phyloP scores from a whole-genome alignment of 768 basidiomycete genomes.

The Tremella yokohamensis region DNA sequence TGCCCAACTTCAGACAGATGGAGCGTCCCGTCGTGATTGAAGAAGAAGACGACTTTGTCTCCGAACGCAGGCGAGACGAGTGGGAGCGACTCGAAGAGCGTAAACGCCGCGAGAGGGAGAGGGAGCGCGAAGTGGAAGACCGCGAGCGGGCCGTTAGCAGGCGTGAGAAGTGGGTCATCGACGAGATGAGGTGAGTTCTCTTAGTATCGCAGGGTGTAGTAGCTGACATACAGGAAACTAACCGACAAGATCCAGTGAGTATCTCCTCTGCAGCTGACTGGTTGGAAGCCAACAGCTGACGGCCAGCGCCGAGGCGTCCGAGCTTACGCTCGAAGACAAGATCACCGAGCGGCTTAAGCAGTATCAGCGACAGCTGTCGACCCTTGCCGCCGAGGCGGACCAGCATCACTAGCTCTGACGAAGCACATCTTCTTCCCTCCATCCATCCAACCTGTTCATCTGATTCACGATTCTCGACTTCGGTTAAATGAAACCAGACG shows the following conservation, averaged over 20 bases:
- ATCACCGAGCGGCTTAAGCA: slow-evolving; percentile 44
- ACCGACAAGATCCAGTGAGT: slow-evolving; percentile 43
- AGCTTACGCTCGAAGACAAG: slow-evolving; percentile 41
- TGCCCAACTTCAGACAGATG: too few relatives aligned
- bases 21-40: too few relatives aligned
- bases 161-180: slow-evolving; percentile 43
- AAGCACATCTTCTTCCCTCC: too few relatives aligned
- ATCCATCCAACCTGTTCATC: too few relatives aligned
- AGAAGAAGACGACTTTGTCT: neutral
- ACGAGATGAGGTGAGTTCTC: slow-evolving; percentile 38
- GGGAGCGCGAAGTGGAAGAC: slow-evolving; percentile 35
- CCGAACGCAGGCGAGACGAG: slow-evolving; percentile 17
- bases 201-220: neutral
- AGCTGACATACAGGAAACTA: slow-evolving; percentile 23
- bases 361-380: slow-evolving; percentile 33
- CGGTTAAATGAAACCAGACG: too few relatives aligned
- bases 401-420: neutral
- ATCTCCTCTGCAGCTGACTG: too few relatives aligned
- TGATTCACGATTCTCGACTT: too few relatives aligned
- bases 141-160: slow-evolving; percentile 35
- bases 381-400: slow-evolving; percentile 4
- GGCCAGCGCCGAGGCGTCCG: slow-evolving; percentile 33
- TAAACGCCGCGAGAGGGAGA: slow-evolving; percentile 22
- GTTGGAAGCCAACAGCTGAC: neutral
- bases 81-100: slow-evolving; percentile 31